These are phyloP conservation scores for Penicillium sp. DNA, from an alignment of 2,329 filamentous ascomycete genomes.

Conservation along the genomic window DNA sequence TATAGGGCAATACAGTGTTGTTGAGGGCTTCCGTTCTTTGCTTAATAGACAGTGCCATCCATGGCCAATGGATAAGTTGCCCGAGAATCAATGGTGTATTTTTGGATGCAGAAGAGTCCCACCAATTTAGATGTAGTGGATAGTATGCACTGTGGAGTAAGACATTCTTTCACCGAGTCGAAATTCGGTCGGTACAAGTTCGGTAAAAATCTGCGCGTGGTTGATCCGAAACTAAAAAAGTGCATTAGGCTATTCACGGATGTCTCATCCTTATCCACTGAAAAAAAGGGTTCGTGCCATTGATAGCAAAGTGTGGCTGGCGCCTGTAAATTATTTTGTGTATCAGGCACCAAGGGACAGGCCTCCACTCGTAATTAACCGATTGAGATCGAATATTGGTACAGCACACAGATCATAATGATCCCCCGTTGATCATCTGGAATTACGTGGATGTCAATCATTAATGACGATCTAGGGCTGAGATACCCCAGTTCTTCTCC, in stretches of 20 bases:
- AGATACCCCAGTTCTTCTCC: too few species aligned
- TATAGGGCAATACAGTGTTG: too few species aligned
- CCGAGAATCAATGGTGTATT: too few species aligned
- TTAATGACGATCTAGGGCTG: too few species aligned
- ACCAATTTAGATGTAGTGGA: background rate
- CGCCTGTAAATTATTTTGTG: background rate
- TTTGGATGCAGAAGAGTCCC: background rate
- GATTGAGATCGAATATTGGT: background rate
- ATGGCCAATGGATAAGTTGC: too few species aligned
- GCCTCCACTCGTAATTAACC: background rate
- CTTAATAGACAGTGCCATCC: background rate
- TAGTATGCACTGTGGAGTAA: background rate
- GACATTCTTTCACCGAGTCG: background rate
- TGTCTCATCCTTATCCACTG: background rate
- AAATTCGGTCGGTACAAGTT: background rate
- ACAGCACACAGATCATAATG: background rate
- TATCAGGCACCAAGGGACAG: background rate
- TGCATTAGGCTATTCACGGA: background rate
- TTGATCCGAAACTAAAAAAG: background rate
- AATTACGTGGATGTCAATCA: too few species aligned
- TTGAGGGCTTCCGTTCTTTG: too few species aligned
- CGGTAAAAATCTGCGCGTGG: background rate
- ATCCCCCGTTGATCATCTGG: too few species aligned
- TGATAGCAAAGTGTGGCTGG: background rate
- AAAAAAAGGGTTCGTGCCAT: background rate